These are phyloP conservation scores for Selaginella moellendorffii DNA, from an alignment of 75 land plant genomes.

Conservation along the genomic window DNA sequence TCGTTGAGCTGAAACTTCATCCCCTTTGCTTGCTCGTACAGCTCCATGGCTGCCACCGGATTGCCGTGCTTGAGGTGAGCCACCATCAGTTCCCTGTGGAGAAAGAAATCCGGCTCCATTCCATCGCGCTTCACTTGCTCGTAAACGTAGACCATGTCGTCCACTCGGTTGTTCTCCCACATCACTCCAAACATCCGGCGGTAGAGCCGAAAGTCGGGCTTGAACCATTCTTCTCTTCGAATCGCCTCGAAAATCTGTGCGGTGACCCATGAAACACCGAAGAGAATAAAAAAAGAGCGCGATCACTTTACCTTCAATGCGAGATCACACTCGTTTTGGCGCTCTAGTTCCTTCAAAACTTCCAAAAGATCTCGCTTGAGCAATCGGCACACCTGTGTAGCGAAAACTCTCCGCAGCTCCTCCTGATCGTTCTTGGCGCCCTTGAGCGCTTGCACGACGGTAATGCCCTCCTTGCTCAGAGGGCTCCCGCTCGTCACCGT, in stretches of 20 bases:
- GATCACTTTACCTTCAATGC: conserved; percentile 50
- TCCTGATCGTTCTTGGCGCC: conserved; percentile 41
- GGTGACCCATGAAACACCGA: not conserved
- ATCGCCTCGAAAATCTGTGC: conserved; percentile 23
- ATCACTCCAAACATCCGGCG: conserved; percentile 20
- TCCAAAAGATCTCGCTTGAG: conserved; percentile 64
- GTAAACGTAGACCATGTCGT: conserved; percentile 31
- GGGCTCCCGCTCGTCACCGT: conserved; percentile 39
- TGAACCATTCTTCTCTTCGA: conserved; percentile 39
- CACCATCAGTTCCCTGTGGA: conserved; percentile 25
- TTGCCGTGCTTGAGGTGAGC: conserved; percentile 28
- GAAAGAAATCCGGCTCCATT: not conserved
- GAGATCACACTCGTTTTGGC: conserved; percentile 43
- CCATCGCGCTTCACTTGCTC: conserved; percentile 22
- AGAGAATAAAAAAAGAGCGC: no score
- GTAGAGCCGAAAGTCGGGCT: conserved; percentile 22
- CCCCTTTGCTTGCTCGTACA: conserved; percentile 29
- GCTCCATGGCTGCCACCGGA: conserved; percentile 25
- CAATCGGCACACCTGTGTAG: conserved; percentile 39
- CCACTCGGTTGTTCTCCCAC: conserved; percentile 13
- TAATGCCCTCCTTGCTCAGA: conserved; percentile 54
- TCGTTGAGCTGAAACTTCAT: conserved; percentile 9
- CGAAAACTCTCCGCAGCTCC: conserved; percentile 23
- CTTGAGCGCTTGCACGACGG: conserved; percentile 54
- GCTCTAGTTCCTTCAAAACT: conserved; percentile 53